Conservation (phyloP, 345 rosid genomes). For the Hibiscus trionum region DNA sequence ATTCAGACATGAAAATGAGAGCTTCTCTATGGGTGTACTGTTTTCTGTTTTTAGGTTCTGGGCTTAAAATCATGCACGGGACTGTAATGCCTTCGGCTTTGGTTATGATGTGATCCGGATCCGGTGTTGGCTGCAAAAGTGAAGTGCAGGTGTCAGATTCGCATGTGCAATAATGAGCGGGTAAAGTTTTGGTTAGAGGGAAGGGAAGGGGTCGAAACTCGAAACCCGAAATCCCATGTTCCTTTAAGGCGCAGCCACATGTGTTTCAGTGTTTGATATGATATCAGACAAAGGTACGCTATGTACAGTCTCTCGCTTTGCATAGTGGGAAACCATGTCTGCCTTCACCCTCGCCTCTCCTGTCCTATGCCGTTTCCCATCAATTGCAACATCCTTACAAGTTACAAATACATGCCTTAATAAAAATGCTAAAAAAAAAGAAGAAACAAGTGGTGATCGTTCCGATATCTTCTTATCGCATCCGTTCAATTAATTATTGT, state of each 20-base stretch:
- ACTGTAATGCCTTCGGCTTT: no score
- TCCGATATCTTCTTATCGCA: background rate
- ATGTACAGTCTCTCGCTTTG: background rate
- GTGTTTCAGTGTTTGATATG: background rate
- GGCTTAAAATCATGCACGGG: no score
- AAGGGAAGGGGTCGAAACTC: background rate
- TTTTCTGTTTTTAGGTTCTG: background rate
- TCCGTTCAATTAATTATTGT: background rate
- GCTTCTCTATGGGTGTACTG: background rate
- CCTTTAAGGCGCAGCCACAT: background rate
- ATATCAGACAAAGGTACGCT: background rate
- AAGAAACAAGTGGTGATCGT: background rate
- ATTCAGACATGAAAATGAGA: background rate
- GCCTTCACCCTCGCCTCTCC: background rate
- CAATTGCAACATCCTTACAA: no score
- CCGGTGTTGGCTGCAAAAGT: background rate
- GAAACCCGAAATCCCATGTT: background rate
- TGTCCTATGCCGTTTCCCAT: no score
- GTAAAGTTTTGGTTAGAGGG: background rate
- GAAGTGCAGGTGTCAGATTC: slow-evolving; percentile 1
- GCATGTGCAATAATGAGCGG: slow-evolving; percentile 15
- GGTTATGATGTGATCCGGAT: no score
- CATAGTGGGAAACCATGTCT: background rate
- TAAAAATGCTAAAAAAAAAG: no score
- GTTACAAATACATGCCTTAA: background rate